A percentile compares a stretch with the other conserved stretches of the same genome.
Evolutionary conservation across 768 basidiomycete genomes (phyloP).

Genomic region (Mycena polygramma): DNA sequence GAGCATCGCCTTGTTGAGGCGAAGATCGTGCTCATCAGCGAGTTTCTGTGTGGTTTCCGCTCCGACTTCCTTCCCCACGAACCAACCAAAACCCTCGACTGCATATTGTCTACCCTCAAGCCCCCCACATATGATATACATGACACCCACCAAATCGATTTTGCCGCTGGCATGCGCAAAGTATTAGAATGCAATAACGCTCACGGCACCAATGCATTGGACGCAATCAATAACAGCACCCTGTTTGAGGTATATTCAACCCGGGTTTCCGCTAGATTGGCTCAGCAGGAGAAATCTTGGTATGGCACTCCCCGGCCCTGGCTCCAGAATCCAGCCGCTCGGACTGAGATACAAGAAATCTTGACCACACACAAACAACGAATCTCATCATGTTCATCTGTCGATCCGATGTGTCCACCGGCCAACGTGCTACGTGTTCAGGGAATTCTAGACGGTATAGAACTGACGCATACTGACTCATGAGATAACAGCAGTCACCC

Average conservation of each 20-base stretch:
- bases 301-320: too few species aligned
- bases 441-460: too few species aligned
- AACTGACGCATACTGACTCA: too few species aligned
- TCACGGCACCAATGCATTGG: background rate
- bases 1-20: background rate
- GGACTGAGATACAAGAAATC: too few species aligned
- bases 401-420: too few species aligned
- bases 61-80: background rate
- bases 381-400: too few species aligned
- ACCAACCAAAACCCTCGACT: background rate
- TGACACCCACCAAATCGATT: background rate
- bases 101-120: background rate
- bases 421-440: too few species aligned
- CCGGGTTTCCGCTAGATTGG: too few species aligned
- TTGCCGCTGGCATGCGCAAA: background rate
- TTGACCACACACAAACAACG: too few species aligned
- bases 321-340: too few species aligned
- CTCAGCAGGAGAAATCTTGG: too few species aligned
- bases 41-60: background rate
- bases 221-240: background rate
- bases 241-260: background rate
- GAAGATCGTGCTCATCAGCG: background rate
- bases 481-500: too few species aligned
- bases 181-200: background rate
- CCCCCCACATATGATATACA: background rate